phyloP scores from a whole-genome alignment of 768 basidiomycete species.

The Boletus barrowsii region DNA sequence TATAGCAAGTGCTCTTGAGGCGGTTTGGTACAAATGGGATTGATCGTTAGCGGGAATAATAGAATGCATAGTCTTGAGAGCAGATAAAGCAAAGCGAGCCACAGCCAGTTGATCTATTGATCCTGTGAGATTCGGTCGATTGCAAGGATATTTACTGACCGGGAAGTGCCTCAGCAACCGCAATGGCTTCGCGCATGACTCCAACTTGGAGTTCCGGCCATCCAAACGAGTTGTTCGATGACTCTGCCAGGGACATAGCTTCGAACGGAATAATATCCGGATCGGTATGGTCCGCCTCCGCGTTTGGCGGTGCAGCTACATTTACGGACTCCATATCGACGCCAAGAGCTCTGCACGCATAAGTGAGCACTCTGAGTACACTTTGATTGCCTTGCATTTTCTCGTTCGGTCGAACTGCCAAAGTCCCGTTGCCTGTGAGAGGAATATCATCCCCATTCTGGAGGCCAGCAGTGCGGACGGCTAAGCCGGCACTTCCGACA shows the following conservation, averaged over 20 bases:
- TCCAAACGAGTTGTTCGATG: conserved; percentile 59
- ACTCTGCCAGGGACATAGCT: conserved; percentile 39
- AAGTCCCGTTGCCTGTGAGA: conserved; percentile 42
- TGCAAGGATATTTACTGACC: conserved; percentile 45
- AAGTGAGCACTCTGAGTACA: conserved; percentile 67
- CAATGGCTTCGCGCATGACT: conserved; percentile 88
- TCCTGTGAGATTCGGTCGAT: conserved; percentile 1
- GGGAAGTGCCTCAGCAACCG: conserved; percentile 87
- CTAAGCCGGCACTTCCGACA: conserved; percentile 40
- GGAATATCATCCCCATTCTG: conserved; percentile 25
- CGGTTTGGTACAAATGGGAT: conserved; percentile 68
- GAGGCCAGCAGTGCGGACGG: conserved; percentile 44
- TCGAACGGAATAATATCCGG: conserved; percentile 23
- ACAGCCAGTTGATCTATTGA: conserved; percentile 75
- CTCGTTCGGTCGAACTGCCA: conserved; percentile 74
- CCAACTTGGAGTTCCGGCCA: conserved; percentile 96
- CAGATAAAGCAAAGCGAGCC: conserved; percentile 86
- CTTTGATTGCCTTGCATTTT: conserved; percentile 78
- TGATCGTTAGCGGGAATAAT: conserved; percentile 78
- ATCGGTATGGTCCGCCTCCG: conserved; percentile 17
- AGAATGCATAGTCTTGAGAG: conserved; percentile 68
- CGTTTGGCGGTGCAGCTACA: conserved; percentile 36
- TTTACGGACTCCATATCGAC: conserved; percentile 74
- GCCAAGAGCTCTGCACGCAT: conserved; percentile 77
- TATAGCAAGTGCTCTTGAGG: conserved; percentile 67